Conservation (phyloP, 75 land plant species). For the Selaginella tamariscina region DNA sequence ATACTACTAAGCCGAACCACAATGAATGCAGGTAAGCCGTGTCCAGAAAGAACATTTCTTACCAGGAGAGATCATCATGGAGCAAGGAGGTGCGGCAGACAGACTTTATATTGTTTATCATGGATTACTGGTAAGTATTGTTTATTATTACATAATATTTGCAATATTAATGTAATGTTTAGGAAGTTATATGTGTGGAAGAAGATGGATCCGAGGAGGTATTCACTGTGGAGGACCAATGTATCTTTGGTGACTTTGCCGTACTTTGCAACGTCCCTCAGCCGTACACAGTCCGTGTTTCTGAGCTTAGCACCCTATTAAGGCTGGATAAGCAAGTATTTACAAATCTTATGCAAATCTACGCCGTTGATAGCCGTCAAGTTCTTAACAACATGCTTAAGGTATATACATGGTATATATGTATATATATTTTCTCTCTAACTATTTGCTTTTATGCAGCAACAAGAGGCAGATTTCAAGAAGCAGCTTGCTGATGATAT, state of each 20-base stretch:
- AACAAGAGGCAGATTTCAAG: background rate
- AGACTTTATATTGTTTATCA: constrained; percentile 63
- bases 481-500: background rate
- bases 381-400: constrained; percentile 53
- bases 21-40: constrained; percentile 36
- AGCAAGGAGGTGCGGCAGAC: constrained; percentile 65
- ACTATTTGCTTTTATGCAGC: background rate
- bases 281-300: constrained; percentile 64
- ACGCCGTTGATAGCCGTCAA: constrained; percentile 43
- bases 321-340: constrained; percentile 61
- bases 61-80: constrained; percentile 71
- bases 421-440: background rate
- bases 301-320: constrained; percentile 47
- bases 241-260: constrained; percentile 60
- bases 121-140: constrained; percentile 46
- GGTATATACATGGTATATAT: constrained; percentile 27
- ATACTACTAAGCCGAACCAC: background rate
- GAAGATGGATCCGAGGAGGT: constrained; percentile 48
- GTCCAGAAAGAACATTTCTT: constrained; percentile 81
- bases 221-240: constrained; percentile 29
- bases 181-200: constrained; percentile 40
- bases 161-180: background rate
- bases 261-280: constrained; percentile 73
- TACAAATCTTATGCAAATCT: constrained; percentile 40
- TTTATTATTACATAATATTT: background rate